These are phyloP conservation scores for Tylopilus sp. DNA, from an alignment of 768 basidiomycete species.

Conservation along the genomic window DNA sequence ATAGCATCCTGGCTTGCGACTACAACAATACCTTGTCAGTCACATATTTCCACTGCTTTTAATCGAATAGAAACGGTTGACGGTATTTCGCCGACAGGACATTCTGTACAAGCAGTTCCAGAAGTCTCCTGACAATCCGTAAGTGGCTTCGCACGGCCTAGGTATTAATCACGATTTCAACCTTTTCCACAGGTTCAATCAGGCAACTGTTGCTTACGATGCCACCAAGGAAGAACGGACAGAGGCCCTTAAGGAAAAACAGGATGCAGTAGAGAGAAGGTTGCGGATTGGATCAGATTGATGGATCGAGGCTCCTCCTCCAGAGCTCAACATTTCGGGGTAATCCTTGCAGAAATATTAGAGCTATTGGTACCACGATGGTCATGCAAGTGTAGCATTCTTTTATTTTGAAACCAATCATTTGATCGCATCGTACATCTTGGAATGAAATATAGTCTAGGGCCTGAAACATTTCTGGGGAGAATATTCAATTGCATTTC, in stretches of 20 bases:
- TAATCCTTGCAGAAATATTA: background rate
- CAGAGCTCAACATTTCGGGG: background rate
- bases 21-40: slow-evolving; percentile 83
- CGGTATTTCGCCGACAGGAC: slow-evolving; percentile 46
- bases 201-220: slow-evolving; percentile 73
- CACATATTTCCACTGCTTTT: background rate
- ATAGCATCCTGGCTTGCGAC: slow-evolving; percentile 83
- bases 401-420: background rate
- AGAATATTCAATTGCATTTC: background rate
- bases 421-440: background rate
- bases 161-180: background rate
- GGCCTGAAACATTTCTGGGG: slow-evolving; percentile 14
- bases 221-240: slow-evolving; percentile 86
- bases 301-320: background rate
- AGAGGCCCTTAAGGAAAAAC: slow-evolving; percentile 66
- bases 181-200: slow-evolving; percentile 68
- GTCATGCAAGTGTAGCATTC: background rate
- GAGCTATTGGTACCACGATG: slow-evolving; percentile 8
- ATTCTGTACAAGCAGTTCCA: slow-evolving; percentile 92
- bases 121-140: slow-evolving; percentile 96
- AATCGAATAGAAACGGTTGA: slow-evolving; percentile 2
- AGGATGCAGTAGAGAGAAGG: slow-evolving; percentile 61
- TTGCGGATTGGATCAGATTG: slow-evolving; percentile 40
- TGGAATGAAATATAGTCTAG: slow-evolving; percentile 8
- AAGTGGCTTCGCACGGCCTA: slow-evolving; percentile 27